Percentiles rank a stretch among this genome's conserved stretches.
Conservation (phyloP, 805 yeast genomes). For the Saturnispora serradocipensis region DNA sequence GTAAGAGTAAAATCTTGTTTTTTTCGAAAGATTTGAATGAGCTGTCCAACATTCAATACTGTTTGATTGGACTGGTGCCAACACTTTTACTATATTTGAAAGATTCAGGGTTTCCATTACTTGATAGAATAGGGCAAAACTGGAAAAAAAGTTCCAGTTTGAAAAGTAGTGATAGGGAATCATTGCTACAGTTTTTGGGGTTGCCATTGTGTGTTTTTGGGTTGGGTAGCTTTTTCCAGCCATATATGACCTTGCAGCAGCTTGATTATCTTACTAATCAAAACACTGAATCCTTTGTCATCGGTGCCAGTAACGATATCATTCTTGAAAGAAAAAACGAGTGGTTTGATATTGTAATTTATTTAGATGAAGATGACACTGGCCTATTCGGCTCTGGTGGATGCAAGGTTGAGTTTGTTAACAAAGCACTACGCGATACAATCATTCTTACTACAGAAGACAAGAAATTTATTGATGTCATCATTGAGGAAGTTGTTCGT, state of each 20-base stretch:
- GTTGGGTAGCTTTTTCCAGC: slow-evolving; percentile 80
- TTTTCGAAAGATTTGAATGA: slow-evolving; percentile 74
- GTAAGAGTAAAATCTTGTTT: slow-evolving; percentile 67
- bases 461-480: slow-evolving; percentile 60
- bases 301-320: slow-evolving; percentile 85
- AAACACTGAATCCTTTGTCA: slow-evolving; percentile 53
- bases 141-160: slow-evolving; percentile 56
- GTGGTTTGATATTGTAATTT: slow-evolving; percentile 62
- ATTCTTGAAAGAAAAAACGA: slow-evolving; percentile 54
- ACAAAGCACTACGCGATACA: slow-evolving; percentile 33
- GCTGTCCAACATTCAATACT: slow-evolving; percentile 75
- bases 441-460: slow-evolving; percentile 51
- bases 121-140: slow-evolving; percentile 38
- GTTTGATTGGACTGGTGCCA: slow-evolving; percentile 77
- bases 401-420: slow-evolving; percentile 34
- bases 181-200: slow-evolving; percentile 74
- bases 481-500: slow-evolving; percentile 40
- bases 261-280: slow-evolving; percentile 56
- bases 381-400: slow-evolving; percentile 7
- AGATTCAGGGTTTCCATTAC: slow-evolving; percentile 71
- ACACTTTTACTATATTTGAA: slow-evolving; percentile 62
- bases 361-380: slow-evolving; percentile 41
- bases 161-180: slow-evolving; percentile 67
- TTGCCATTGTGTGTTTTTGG: slow-evolving; percentile 82
- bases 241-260: slow-evolving; percentile 92